These are phyloP conservation scores for Trichoderma koningii DNA, from an alignment of 2,329 filamentous ascomycete genomes.

Conservation along the genomic window DNA sequence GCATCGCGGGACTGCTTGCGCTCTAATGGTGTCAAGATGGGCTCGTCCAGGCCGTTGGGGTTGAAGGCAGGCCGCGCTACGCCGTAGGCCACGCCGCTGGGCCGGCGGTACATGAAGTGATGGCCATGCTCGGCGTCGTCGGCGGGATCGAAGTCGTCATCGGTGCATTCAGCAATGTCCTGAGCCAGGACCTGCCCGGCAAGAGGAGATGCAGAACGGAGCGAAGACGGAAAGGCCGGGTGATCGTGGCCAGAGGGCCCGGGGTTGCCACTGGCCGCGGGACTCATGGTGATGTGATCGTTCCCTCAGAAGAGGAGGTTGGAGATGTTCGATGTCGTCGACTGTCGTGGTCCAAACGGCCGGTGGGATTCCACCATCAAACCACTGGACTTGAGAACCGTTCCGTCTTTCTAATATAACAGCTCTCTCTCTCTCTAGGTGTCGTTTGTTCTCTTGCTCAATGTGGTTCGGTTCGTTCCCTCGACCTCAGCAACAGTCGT, in stretches of 20 bases:
- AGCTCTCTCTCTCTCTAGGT: background rate
- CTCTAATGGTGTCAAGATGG: constrained; percentile 56
- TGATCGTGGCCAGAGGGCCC: constrained; percentile 28
- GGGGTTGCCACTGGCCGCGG: constrained; percentile 1
- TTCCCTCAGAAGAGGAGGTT: background rate
- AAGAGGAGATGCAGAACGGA: constrained; percentile 63
- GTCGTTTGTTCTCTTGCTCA: no score
- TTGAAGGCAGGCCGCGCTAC: constrained; percentile 71
- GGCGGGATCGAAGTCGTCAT: constrained; percentile 50
- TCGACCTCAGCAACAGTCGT: background rate
- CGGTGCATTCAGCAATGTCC: constrained; percentile 66
- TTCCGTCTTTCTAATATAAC: background rate
- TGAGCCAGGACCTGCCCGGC: constrained; percentile 66
- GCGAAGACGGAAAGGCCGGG: constrained; percentile 46
- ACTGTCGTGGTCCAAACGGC: background rate
- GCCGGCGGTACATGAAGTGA: constrained; percentile 69
- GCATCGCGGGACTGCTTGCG: constrained; percentile 58
- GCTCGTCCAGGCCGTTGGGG: constrained; percentile 51
- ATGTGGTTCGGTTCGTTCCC: background rate
- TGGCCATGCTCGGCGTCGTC: constrained; percentile 44
- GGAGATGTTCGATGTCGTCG: background rate
- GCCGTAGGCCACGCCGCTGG: constrained; percentile 73
- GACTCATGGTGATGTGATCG: constrained; percentile 9
- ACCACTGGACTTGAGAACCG: background rate
- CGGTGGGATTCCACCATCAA: background rate